A percentile compares a stretch with the other conserved stretches of the same genome.
These are phyloP conservation scores for Adansonia gregorii DNA, from an alignment of 441 rosid genomes.

Conservation along the genomic window DNA sequence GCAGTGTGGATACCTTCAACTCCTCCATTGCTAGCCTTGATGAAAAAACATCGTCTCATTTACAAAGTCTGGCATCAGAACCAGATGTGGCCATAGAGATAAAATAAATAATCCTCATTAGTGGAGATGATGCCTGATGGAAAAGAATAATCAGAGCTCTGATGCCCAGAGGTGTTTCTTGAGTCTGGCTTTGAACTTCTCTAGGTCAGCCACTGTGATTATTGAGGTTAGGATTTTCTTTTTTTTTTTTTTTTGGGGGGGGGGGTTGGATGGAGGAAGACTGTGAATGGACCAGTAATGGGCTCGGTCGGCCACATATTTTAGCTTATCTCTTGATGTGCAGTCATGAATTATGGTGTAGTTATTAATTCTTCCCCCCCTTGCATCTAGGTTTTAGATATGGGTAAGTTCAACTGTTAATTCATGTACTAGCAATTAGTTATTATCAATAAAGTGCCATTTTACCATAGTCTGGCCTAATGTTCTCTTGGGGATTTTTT, in stretches of 20 bases:
- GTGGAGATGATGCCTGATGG: neutral
- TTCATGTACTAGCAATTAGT: constrained; percentile 9
- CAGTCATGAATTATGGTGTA: neutral
- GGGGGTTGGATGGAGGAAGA: neutral
- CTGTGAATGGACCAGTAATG: constrained; percentile 21
- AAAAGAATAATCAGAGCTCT: neutral
- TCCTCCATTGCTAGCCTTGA: neutral
- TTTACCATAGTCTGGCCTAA: neutral
- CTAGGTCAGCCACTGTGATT: constrained; percentile 1
- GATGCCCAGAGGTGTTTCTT: neutral
- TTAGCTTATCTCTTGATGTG: neutral
- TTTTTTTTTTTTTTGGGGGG: too few relatives aligned
- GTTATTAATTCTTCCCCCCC: neutral
- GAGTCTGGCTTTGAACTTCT: constrained; percentile 3
- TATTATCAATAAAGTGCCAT: neutral
- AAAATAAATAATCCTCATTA: neutral
- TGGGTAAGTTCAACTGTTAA: neutral
- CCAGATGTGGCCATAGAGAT: neutral
- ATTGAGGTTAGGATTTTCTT: neutral
- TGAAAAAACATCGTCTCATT: constrained; percentile 5
- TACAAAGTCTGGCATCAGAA: constrained; percentile 10
- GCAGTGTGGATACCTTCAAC: constrained; percentile 8
- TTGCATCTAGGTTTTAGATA: constrained; percentile 16
- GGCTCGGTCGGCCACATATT: neutral
- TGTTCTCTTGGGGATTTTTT: neutral